Percentiles rank a stretch among this genome's conserved stretches.
phyloP scores from a whole-genome alignment of 345 rosid genomes.

The Acer campestre region DNA sequence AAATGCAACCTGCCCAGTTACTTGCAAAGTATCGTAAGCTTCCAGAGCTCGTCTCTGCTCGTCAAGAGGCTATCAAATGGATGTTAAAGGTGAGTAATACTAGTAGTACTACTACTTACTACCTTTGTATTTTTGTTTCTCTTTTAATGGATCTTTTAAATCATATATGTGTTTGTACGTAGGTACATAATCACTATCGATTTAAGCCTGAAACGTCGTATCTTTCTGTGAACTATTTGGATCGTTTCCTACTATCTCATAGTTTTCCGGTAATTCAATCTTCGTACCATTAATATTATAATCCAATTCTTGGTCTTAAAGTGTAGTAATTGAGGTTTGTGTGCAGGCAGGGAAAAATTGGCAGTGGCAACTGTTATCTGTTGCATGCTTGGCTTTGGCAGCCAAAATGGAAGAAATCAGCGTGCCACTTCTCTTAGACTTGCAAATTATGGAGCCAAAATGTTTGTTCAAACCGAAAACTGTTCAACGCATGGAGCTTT shows the following conservation, averaged over 20 bases:
- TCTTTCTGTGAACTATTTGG: slow-evolving; percentile 42
- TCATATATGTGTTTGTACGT: slow-evolving; percentile 15
- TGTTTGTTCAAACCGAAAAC: slow-evolving; percentile 35
- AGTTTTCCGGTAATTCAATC: slow-evolving; percentile 23
- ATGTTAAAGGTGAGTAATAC: slow-evolving; percentile 29
- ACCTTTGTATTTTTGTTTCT: no score
- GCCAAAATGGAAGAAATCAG: slow-evolving; percentile 49
- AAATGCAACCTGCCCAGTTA: slow-evolving; percentile 16
- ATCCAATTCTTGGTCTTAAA: not conserved
- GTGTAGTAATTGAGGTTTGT: not conserved
- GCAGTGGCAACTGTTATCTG: slow-evolving; percentile 41
- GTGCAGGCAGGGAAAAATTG: slow-evolving; percentile 35
- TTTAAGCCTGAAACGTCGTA: slow-evolving; percentile 37
- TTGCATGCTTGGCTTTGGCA: slow-evolving; percentile 42
- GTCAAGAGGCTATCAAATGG: slow-evolving; percentile 40
- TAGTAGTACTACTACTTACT: no score
- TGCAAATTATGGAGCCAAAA: slow-evolving; percentile 38
- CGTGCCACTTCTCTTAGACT: slow-evolving; percentile 37
- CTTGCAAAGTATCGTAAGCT: slow-evolving; percentile 4
- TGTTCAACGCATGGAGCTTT: slow-evolving; percentile 41
- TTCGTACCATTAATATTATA: not conserved
- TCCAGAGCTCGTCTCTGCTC: slow-evolving; percentile 25
- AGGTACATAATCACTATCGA: slow-evolving; percentile 32
- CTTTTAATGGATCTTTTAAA: not conserved
- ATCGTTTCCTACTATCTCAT: slow-evolving; percentile 35